Conservation (phyloP, 306 rosid species). For the Lathyrus tuberosus region DNA sequence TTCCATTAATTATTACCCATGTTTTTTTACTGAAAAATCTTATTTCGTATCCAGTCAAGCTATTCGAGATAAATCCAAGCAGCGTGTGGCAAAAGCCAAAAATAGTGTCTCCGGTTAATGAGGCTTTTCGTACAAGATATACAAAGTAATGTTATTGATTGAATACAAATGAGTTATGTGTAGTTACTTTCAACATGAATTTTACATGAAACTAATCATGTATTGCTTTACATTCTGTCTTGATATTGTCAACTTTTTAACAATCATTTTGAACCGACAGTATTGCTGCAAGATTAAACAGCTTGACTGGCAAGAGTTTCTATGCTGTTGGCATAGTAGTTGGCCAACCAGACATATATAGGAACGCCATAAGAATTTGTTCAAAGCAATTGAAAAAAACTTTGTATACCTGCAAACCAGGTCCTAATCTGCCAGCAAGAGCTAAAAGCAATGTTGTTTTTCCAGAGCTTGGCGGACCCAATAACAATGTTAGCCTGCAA, state of each 20-base stretch:
- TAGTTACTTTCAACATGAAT: neutral
- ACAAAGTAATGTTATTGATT: neutral
- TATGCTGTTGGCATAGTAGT: slow-evolving; percentile 2
- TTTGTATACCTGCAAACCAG: slow-evolving; percentile 75
- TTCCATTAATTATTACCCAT: slow-evolving; percentile 3
- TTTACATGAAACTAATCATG: neutral
- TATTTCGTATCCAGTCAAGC: neutral
- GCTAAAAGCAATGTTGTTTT: slow-evolving; percentile 87
- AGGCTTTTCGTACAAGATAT: neutral
- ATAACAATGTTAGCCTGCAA: slow-evolving; percentile 76
- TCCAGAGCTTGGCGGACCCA: slow-evolving; percentile 99
- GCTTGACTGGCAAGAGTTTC: slow-evolving; percentile 5
- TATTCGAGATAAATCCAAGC: slow-evolving; percentile 27
- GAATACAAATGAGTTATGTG: neutral
- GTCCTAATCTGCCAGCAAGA: slow-evolving; percentile 93
- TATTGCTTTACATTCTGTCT: slow-evolving; percentile 1
- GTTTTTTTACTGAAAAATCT: neutral
- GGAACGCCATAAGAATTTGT: slow-evolving; percentile 5
- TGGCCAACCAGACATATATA: neutral
- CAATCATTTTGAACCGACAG: neutral
- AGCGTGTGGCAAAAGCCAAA: neutral
- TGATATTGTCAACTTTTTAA: neutral
- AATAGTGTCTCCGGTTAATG: neutral
- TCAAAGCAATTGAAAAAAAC: slow-evolving; percentile 16
- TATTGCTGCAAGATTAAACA: slow-evolving; percentile 13